Evolutionary conservation across 768 basidiomycete species (phyloP).

Genomic region (Suillus placidus): DNA sequence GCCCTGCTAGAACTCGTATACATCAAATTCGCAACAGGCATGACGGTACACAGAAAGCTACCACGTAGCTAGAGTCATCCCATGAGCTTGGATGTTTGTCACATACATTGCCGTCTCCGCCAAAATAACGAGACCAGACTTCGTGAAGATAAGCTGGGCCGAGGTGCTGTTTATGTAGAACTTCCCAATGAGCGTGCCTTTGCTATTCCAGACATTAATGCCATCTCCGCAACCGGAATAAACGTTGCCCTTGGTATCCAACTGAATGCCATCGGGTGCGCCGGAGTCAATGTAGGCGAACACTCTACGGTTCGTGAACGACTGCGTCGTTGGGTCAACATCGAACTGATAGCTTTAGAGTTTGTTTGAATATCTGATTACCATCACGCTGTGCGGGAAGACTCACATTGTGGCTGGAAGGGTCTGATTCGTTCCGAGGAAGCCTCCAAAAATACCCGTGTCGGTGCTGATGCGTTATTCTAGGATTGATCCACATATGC

Average conservation of each 20-base stretch:
- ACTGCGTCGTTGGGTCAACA: constrained; percentile 52
- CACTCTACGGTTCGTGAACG: constrained; percentile 58
- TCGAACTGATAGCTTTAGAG: constrained; percentile 62
- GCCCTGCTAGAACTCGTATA: not conserved
- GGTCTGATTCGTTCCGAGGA: constrained; percentile 24
- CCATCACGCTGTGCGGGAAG: not conserved
- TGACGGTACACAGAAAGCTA: not conserved
- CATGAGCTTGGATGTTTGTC: constrained; percentile 11
- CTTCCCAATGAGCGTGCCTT: constrained; percentile 61
- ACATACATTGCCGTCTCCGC: constrained; percentile 9
- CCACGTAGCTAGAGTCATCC: not conserved
- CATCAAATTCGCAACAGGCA: not conserved
- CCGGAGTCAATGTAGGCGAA: constrained; percentile 67
- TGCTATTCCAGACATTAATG: constrained; percentile 43
- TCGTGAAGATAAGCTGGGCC: constrained; percentile 12
- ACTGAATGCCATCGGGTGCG: constrained; percentile 64
- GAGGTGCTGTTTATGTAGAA: constrained; percentile 47
- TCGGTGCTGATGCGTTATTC: constrained; percentile 22
- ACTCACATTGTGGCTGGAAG: constrained; percentile 29
- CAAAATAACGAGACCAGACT: constrained; percentile 12
- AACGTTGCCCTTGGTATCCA: constrained; percentile 63
- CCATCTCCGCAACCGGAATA: constrained; percentile 67
- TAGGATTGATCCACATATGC: not conserved
- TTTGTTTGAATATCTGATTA: constrained; percentile 2
- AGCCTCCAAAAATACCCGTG: constrained; percentile 22